Evolutionary conservation across 176 grass and related monocot species (phyloP).

Genomic region (Alopecurus myosuroides): DNA sequence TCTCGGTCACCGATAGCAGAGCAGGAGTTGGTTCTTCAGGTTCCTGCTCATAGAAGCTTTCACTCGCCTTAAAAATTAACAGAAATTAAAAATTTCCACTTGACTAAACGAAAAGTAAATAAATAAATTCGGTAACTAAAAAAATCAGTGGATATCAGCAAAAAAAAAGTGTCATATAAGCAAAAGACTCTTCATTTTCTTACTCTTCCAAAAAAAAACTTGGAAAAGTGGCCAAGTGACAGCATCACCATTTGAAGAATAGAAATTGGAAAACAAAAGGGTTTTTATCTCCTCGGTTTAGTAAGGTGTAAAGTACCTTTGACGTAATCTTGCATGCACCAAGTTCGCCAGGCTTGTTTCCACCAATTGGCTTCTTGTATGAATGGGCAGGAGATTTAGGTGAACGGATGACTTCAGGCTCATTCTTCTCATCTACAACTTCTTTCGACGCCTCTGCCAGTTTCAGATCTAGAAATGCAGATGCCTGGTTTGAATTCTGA

Average conservation of each 20-base stretch:
- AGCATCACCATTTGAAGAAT: background rate
- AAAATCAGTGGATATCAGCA: background rate
- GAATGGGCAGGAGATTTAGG: slow-evolving; percentile 67
- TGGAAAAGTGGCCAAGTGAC: background rate
- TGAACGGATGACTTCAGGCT: slow-evolving; percentile 58
- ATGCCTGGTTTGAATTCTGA: slow-evolving; percentile 16
- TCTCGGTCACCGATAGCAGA: slow-evolving; percentile 35
- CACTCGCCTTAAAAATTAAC: slow-evolving; percentile 62
- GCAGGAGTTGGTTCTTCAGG: slow-evolving; percentile 73
- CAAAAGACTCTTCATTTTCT: background rate
- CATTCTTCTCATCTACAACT: slow-evolving; percentile 33
- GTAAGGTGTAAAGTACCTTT: slow-evolving; percentile 51
- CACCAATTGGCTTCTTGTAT: slow-evolving; percentile 68
- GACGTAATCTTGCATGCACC: slow-evolving; percentile 82
- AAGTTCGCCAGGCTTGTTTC: slow-evolving; percentile 81
- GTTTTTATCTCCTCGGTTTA: background rate
- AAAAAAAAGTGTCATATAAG: background rate
- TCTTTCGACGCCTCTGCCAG: slow-evolving; percentile 45
- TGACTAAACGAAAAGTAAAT: background rate
- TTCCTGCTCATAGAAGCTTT: slow-evolving; percentile 91
- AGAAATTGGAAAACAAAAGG: background rate
- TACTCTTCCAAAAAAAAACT: background rate
- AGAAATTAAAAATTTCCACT: background rate
- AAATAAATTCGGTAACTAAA: background rate
- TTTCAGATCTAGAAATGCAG: slow-evolving; percentile 57